These are phyloP conservation scores for Zymoseptoria brevis DNA, from an alignment of 2,329 filamentous ascomycete genomes.

Conservation along the genomic window DNA sequence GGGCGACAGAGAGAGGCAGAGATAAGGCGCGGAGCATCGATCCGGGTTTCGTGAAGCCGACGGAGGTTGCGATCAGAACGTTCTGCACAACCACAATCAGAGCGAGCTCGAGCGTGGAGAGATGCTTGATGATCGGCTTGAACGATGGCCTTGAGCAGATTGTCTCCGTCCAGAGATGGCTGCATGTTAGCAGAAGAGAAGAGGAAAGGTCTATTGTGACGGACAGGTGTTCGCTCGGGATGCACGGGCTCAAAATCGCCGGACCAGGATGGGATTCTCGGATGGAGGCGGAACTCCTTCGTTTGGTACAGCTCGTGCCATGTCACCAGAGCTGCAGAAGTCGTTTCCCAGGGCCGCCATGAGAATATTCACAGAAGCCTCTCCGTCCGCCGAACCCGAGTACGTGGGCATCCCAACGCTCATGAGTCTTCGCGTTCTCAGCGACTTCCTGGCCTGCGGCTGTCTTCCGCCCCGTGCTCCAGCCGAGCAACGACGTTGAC, in stretches of 20 bases:
- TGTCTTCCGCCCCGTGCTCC: slow-evolving; percentile 41
- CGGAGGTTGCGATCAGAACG: not conserved
- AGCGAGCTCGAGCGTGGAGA: not conserved
- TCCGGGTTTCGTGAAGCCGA: not conserved
- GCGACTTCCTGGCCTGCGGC: slow-evolving; percentile 43
- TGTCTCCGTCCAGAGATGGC: not conserved
- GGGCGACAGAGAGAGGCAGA: not conserved
- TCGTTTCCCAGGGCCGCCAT: slow-evolving; percentile 33
- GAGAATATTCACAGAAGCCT: slow-evolving; percentile 43
- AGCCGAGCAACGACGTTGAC: slow-evolving; percentile 45
- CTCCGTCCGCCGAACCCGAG: slow-evolving; percentile 40
- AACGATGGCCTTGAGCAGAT: not conserved
- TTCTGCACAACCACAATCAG: not conserved
- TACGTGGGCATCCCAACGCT: slow-evolving; percentile 53
- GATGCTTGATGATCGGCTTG: not conserved
- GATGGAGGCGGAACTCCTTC: slow-evolving; percentile 18
- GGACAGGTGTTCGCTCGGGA: not conserved
- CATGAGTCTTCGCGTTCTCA: slow-evolving; percentile 49
- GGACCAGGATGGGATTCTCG: not conserved
- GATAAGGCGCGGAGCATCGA: not conserved
- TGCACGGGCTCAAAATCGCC: not conserved
- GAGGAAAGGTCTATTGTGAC: not conserved
- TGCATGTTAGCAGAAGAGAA: not conserved
- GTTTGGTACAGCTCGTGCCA: slow-evolving; percentile 41
- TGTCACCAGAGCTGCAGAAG: slow-evolving; percentile 30